phyloP scores from a whole-genome alignment of 169 alveolate genomes.

The Plasmodium gonderi region DNA sequence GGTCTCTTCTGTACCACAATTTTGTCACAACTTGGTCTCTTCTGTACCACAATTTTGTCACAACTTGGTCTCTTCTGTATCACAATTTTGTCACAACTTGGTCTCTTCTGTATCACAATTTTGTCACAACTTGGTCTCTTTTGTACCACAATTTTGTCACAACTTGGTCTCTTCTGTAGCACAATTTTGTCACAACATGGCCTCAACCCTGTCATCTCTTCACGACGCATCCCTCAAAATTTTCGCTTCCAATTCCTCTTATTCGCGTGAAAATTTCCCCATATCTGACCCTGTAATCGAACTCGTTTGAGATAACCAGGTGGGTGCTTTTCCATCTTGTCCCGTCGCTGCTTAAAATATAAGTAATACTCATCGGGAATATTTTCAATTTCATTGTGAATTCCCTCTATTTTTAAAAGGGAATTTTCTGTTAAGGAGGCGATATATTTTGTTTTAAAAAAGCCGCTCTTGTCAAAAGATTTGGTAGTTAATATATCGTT shows the following conservation, averaged over 20 bases:
- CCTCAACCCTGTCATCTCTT: too few relatives aligned
- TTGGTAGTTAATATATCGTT: conserved; percentile 15
- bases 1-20: background rate
- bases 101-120: background rate
- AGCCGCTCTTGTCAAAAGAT: conserved; percentile 49
- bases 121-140: background rate
- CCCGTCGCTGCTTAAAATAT: conserved; percentile 51
- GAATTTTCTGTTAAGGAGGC: conserved; percentile 29
- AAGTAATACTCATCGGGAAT: conserved; percentile 58
- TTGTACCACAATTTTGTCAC: background rate
- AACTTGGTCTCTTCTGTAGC: background rate
- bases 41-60: background rate
- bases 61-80: background rate
- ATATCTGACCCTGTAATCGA: conserved; percentile 59
- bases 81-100: background rate
- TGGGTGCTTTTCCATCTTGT: conserved; percentile 69
- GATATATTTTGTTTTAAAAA: conserved; percentile 66
- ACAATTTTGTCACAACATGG: background rate
- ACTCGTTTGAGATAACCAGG: conserved; percentile 73
- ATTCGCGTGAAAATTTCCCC: conserved; percentile 73
- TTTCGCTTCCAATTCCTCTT: conserved; percentile 69
- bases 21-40: background rate
- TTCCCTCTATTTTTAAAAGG: conserved; percentile 46
- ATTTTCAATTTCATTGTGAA: conserved; percentile 33
- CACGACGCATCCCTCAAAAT: too few relatives aligned